Conservation (phyloP, 257 asterid species). For the Buddleja alternifolia region DNA sequence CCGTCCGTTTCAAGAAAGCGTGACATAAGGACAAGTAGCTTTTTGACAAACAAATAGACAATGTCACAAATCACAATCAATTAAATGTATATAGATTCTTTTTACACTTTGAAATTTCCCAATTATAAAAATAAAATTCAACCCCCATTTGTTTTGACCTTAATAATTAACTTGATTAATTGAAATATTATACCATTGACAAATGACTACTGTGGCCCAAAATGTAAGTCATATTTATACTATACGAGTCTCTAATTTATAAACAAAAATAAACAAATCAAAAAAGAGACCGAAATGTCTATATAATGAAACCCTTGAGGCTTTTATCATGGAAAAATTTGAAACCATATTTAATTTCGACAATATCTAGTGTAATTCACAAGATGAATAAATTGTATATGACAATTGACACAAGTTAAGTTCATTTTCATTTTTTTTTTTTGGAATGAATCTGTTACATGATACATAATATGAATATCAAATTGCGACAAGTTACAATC, state of each 20-base stretch:
- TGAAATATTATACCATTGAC: background rate
- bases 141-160: background rate
- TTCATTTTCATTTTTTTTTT: too few species aligned
- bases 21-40: slow-evolving; percentile 1
- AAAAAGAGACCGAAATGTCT: background rate
- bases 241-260: too few species aligned
- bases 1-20: slow-evolving; percentile 6
- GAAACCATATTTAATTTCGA: slow-evolving; percentile 41
- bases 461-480: too few species aligned
- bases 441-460: too few species aligned
- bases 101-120: background rate
- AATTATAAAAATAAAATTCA: too few species aligned
- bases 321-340: too few species aligned
- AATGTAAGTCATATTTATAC: too few species aligned
- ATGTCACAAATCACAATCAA: slow-evolving; percentile 25
- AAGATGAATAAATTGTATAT: too few species aligned
- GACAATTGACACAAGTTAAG: too few species aligned
- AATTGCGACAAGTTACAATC: too few species aligned
- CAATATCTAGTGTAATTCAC: background rate
- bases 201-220: too few species aligned
- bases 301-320: background rate
- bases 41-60: slow-evolving; percentile 5
- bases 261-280: too few species aligned
- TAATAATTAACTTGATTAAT: background rate
- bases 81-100: background rate